A percentile compares a stretch with the other conserved stretches of the same genome.
These are phyloP conservation scores for Vanderwaltozyma yarrowii DNA, from an alignment of 805 yeast genomes.

Conservation along the genomic window DNA sequence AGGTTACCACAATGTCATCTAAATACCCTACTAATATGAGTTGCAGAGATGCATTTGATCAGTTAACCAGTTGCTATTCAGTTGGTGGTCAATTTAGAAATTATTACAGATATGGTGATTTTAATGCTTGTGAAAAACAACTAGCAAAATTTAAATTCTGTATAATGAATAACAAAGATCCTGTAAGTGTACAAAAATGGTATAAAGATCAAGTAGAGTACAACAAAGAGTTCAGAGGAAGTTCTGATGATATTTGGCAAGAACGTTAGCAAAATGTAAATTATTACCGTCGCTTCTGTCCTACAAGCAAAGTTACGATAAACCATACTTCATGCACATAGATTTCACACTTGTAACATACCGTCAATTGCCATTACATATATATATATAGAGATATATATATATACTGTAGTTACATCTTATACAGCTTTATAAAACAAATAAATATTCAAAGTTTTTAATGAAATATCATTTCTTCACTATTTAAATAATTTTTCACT, in stretches of 20 bases:
- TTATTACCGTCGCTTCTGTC: too few species aligned
- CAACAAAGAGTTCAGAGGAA: conserved; percentile 54
- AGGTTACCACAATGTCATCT: conserved; percentile 8
- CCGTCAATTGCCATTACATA: too few species aligned
- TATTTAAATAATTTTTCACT: too few species aligned
- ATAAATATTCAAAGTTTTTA: too few species aligned
- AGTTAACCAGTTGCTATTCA: conserved; percentile 75
- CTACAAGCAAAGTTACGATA: too few species aligned
- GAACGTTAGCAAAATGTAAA: conserved; percentile 13
- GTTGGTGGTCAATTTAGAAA: conserved; percentile 82
- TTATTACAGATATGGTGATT: conserved; percentile 74
- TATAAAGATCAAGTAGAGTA: conserved; percentile 49
- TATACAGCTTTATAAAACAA: too few species aligned
- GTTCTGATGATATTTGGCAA: conserved; percentile 83
- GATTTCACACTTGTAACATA: too few species aligned
- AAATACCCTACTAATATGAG: conserved; percentile 40
- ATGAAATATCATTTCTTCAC: too few species aligned
- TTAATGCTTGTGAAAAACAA: conserved; percentile 60
- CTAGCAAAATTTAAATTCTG: conserved; percentile 76
- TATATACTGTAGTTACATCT: too few species aligned
- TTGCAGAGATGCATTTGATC: conserved; percentile 79
- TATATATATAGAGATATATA: too few species aligned
- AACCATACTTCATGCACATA: too few species aligned
- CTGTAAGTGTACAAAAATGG: conserved; percentile 59
- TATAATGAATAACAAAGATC: conserved; percentile 42